Evolutionary conservation across 23 red algal species (phyloP).

Genomic region (Pyropia haitanensis): DNA sequence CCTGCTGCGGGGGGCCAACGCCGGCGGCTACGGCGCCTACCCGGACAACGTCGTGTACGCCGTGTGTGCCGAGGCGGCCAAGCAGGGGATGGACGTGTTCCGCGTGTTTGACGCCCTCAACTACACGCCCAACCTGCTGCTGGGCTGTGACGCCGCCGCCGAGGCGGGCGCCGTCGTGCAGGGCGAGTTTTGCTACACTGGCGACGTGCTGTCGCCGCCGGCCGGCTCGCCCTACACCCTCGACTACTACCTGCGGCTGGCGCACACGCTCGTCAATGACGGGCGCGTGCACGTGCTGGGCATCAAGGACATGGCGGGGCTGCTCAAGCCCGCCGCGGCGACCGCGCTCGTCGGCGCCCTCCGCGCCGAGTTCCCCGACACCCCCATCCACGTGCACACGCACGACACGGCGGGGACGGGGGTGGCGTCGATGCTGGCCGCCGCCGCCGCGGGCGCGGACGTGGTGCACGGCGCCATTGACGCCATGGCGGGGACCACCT

Average conservation of each 20-base stretch:
- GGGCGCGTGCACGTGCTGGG: slow-evolving; percentile 3
- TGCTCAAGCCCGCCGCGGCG: slow-evolving; percentile 4
- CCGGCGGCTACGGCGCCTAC: slow-evolving; percentile 2
- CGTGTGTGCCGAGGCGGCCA: not conserved
- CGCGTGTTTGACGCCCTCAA: slow-evolving; percentile 10
- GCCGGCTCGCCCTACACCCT: not conserved
- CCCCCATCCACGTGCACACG: slow-evolving; percentile 13
- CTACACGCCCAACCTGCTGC: slow-evolving; percentile 2
- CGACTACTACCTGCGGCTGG: slow-evolving; percentile 8
- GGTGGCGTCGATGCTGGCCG: slow-evolving; percentile 10
- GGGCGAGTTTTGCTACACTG: slow-evolving; percentile 13
- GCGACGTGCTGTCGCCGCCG: not conserved
- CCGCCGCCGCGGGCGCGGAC: slow-evolving; percentile 1
- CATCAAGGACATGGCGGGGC: slow-evolving; percentile 17
- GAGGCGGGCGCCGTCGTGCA: slow-evolving; percentile 6
- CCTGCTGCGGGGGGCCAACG: slow-evolving; percentile 8
- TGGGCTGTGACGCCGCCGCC: not conserved
- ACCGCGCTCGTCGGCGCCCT: slow-evolving; percentile 4
- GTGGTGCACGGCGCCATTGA: slow-evolving; percentile 10
- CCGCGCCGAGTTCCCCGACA: not conserved
- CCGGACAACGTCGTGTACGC: slow-evolving; percentile 9
- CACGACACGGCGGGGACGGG: slow-evolving; percentile 6
- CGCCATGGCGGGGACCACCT: slow-evolving; percentile 4
- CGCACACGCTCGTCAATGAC: slow-evolving; percentile 3
- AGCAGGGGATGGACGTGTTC: slow-evolving; percentile 8